phyloP scores from a whole-genome alignment of 1,139 yeast genomes.

The Geotrichum phurueaensis region DNA sequence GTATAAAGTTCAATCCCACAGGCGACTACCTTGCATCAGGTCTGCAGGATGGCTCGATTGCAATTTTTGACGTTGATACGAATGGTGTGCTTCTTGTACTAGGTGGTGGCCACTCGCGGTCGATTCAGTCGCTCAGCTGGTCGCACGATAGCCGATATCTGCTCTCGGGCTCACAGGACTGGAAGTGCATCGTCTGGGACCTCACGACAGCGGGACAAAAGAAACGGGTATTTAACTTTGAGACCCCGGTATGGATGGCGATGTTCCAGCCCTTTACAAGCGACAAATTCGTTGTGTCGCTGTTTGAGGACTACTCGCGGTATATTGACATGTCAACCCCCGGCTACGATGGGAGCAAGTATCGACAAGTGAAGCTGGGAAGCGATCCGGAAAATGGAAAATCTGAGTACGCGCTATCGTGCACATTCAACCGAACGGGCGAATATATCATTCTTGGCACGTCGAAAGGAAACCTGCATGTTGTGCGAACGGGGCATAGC shows the following conservation, averaged over 20 bases:
- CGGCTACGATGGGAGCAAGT: neutral
- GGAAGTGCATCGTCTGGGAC: conserved; percentile 83
- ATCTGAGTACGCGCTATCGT: conserved; percentile 31
- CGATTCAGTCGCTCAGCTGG: conserved; percentile 77
- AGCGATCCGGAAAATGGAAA: conserved; percentile 4
- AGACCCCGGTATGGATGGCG: conserved; percentile 70
- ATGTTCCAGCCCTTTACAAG: conserved; percentile 49
- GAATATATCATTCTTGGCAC: conserved; percentile 65
- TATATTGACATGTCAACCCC: conserved; percentile 26
- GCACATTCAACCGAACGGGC: conserved; percentile 43
- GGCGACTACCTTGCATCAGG: conserved; percentile 94
- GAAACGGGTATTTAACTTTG: conserved; percentile 43
- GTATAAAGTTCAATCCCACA: conserved; percentile 60
- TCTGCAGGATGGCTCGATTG: conserved; percentile 67
- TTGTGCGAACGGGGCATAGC: conserved; percentile 32
- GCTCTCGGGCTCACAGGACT: conserved; percentile 75
- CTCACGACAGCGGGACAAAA: conserved; percentile 44
- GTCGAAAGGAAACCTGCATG: conserved; percentile 68
- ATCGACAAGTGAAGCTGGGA: neutral
- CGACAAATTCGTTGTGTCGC: conserved; percentile 44
- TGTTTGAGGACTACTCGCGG: conserved; percentile 35
- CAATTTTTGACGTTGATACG: conserved; percentile 72
- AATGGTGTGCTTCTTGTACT: conserved; percentile 50
- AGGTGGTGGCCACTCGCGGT: conserved; percentile 56
- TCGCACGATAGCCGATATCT: conserved; percentile 65